Conservation (phyloP, 2,329 filamentous ascomycete species). For the Scedosporium dehoogii region DNA sequence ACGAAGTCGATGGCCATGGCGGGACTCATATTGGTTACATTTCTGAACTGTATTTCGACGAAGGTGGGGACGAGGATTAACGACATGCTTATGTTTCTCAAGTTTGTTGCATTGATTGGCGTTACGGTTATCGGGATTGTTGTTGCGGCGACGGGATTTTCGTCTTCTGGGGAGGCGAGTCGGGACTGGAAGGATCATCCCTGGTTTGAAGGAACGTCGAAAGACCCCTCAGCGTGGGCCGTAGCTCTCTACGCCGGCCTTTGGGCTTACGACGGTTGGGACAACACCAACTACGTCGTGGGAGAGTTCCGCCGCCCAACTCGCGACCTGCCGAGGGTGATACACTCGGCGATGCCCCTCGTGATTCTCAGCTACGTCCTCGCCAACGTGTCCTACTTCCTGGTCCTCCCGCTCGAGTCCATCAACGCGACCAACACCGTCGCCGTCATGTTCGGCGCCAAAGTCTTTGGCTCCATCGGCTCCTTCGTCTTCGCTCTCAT, state of each 20-base stretch:
- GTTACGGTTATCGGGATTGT: conserved; percentile 84
- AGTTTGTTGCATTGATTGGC: conserved; percentile 80
- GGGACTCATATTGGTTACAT: conserved; percentile 66
- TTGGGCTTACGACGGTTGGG: conserved; percentile 98
- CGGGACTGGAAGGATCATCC: conserved; percentile 76
- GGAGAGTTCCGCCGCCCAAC: conserved; percentile 91
- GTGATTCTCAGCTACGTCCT: conserved; percentile 86
- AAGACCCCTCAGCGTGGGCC: conserved; percentile 76
- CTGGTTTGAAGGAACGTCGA: conserved; percentile 83
- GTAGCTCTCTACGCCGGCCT: conserved; percentile 90
- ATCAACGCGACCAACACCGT: conserved; percentile 90
- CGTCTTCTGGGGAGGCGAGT: conserved; percentile 64
- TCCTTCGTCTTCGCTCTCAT: conserved; percentile 78
- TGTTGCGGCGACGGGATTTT: conserved; percentile 77
- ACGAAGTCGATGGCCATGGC: conserved; percentile 78
- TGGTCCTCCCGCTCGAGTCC: conserved; percentile 71
- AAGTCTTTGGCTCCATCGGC: conserved; percentile 80
- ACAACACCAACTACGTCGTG: conserved; percentile 97
- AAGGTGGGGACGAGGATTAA: conserved; percentile 78
- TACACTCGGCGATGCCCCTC: conserved; percentile 91
- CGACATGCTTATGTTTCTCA: conserved; percentile 93
- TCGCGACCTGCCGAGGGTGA: conserved; percentile 84
- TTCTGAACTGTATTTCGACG: conserved; percentile 86
- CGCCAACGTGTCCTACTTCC: conserved; percentile 87
- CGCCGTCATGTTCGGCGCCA: conserved; percentile 84